A percentile compares a stretch with the other conserved stretches of the same genome.
Evolutionary conservation across 371 early-diverging fungal genomes (phyloP).

Genomic region (Rhizopus stolonifer): DNA sequence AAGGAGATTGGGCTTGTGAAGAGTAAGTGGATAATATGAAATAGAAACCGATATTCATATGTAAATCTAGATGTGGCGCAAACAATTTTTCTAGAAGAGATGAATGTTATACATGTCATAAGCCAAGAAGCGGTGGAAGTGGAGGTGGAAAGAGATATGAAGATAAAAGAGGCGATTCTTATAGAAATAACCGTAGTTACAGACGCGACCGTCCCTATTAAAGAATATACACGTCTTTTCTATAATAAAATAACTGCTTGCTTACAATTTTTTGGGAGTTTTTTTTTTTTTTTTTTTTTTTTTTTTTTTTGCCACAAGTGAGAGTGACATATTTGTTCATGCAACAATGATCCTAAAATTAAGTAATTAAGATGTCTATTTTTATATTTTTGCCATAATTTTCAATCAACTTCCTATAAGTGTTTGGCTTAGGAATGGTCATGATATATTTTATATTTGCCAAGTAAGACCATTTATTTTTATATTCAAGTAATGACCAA

Average conservation of each 20-base stretch:
- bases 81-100: conserved; percentile 37
- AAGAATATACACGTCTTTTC: not conserved
- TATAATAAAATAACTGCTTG: not conserved
- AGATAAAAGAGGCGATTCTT: conserved; percentile 3
- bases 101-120: conserved; percentile 30
- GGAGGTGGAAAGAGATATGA: conserved; percentile 22
- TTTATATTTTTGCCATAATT: too few relatives aligned
- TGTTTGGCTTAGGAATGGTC: too few relatives aligned
- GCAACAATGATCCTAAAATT: too few relatives aligned
- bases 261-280: not conserved
- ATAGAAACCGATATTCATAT: not conserved
- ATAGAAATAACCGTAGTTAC: conserved; percentile 19
- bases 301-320: not conserved
- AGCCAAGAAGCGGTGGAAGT: too few relatives aligned
- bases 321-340: too few relatives aligned
- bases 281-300: too few relatives aligned
- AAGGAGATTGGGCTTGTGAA: conserved; percentile 36
- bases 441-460: too few relatives aligned
- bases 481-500: too few relatives aligned
- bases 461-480: too few relatives aligned
- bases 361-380: too few relatives aligned
- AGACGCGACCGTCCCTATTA: conserved; percentile 32
- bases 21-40: conserved; percentile 18
- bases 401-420: too few relatives aligned
- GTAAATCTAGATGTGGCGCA: conserved; percentile 23